Evolutionary conservation across 2,329 filamentous ascomycete genomes (phyloP), one percentile per base, ranked within the genome.

Genomic region (Pseudocercospora vitis): DNA sequence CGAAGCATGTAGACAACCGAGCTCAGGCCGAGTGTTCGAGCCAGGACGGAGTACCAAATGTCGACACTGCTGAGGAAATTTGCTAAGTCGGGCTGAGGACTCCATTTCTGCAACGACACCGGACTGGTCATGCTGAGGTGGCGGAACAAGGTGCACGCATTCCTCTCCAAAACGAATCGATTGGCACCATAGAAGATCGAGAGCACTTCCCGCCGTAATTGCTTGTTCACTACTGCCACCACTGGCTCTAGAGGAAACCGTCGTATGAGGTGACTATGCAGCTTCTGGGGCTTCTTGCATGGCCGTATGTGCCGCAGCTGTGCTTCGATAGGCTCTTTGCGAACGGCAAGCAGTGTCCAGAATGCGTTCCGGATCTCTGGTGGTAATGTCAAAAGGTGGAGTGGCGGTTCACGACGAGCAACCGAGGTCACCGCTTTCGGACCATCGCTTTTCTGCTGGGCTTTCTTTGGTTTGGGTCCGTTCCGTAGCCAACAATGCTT

Each of bases 101-200:
- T 49, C 59, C 59, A 62, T 24, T 52, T 51, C 33, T 55, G 24
- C 40, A 62, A 48, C 11, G 46, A 53, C 8, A 37, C 23, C 5
- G 50, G 46, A 26, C 47, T 49, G n/a, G 56, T 53, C 53, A 62
- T 60, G 48, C 39, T 50, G 26, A 49, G 47, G 16, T 52, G 21
- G 12, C 56, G 37, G 44, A 55, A 56, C 18, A 52, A 21, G 16
- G 23, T 53, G 48, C 42, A 55, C 11, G 48, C 53, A 31, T 56
- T 57, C 16, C 51, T 57, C 47, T 60, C 53, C 46, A 62, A 53
- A 16, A 57, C 39, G 48, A 62, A 62, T 0, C 31, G 51, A 24
- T 62, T 62, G 21, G 32, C 31, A 9, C 55, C 59, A 23, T 62
- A 60, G 53, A 62, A 60, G 46, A 60, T 58, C 2, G 59, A 60